Evolutionary conservation across 768 basidiomycete species (phyloP).

Genomic region (Sporobolomyces phaffii): DNA sequence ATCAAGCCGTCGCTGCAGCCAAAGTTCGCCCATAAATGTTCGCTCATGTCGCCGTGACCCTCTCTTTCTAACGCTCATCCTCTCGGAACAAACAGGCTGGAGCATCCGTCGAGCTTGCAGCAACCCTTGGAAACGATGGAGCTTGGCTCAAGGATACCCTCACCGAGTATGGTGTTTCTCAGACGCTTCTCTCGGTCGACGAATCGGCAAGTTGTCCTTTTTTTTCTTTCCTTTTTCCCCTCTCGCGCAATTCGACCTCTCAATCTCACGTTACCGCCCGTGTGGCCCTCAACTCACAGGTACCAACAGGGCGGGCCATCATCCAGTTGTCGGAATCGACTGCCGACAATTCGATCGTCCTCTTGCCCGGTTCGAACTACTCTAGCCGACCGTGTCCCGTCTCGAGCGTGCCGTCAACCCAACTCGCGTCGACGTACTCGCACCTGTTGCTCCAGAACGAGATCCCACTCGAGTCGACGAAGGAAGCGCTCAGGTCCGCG

Average conservation of each 20-base stretch:
- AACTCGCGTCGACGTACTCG: slow-evolving; percentile 34
- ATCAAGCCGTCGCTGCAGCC: slow-evolving; percentile 49
- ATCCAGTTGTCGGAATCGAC: slow-evolving; percentile 47
- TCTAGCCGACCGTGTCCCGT: slow-evolving; percentile 25
- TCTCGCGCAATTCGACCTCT: too few relatives aligned
- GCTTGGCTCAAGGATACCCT: slow-evolving; percentile 37
- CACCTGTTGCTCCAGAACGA: slow-evolving; percentile 51
- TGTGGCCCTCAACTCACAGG: background rate
- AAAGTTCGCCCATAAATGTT: slow-evolving; percentile 22
- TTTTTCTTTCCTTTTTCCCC: too few relatives aligned
- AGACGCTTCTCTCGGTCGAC: slow-evolving; percentile 35
- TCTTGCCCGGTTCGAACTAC: slow-evolving; percentile 38
- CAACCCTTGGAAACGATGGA: slow-evolving; percentile 45
- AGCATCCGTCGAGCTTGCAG: slow-evolving; percentile 45
- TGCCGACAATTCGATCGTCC: slow-evolving; percentile 50
- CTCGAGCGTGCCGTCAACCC: background rate
- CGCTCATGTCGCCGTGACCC: background rate
- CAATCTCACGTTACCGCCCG: too few relatives aligned
- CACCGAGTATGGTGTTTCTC: slow-evolving; percentile 43
- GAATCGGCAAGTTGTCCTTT: slow-evolving; percentile 36
- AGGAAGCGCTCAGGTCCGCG: slow-evolving; percentile 41
- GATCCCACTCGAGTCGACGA: slow-evolving; percentile 46
- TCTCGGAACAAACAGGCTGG: slow-evolving; percentile 35
- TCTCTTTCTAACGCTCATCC: background rate
- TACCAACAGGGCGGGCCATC: slow-evolving; percentile 49